Conservation (phyloP, 768 basidiomycete species). For the Mycena metata region DNA sequence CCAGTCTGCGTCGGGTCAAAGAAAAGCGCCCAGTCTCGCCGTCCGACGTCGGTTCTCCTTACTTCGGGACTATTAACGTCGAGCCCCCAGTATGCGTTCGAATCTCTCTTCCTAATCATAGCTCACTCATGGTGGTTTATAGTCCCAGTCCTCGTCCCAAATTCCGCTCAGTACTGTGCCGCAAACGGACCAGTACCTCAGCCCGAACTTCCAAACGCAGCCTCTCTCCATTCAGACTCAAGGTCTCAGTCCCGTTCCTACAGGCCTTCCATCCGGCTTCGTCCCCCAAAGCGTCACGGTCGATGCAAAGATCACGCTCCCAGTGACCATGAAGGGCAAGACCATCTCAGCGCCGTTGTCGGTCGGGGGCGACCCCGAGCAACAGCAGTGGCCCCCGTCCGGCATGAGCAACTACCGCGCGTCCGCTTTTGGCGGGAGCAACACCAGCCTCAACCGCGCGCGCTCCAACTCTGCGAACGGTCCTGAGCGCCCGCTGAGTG, state of each 20-base stretch:
- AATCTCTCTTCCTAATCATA: background rate
- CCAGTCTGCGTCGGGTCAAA: slow-evolving; percentile 33
- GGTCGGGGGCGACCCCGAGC: background rate
- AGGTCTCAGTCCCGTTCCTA: too few relatives aligned
- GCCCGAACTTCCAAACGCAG: slow-evolving; percentile 27
- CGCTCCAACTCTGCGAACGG: slow-evolving; percentile 12
- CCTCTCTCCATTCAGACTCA: slow-evolving; percentile 5
- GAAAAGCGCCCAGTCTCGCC: slow-evolving; percentile 28
- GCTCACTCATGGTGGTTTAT: background rate
- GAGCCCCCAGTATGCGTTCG: slow-evolving; percentile 31
- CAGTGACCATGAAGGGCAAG: slow-evolving; percentile 31
- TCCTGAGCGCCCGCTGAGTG: slow-evolving; percentile 10
- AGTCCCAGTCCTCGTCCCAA: slow-evolving; percentile 29
- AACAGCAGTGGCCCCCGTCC: slow-evolving; percentile 9
- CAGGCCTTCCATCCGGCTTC: slow-evolving; percentile 15
- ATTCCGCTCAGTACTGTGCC: slow-evolving; percentile 10
- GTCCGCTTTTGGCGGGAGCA: slow-evolving; percentile 18
- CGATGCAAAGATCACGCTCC: slow-evolving; percentile 28
- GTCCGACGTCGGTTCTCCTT: slow-evolving; percentile 33
- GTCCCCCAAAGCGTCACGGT: slow-evolving; percentile 33
- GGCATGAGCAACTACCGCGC: slow-evolving; percentile 23
- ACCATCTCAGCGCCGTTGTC: slow-evolving; percentile 24
- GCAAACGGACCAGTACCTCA: slow-evolving; percentile 29
- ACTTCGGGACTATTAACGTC: slow-evolving; percentile 20
- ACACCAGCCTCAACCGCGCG: slow-evolving; percentile 8